These are phyloP conservation scores for Tulasnella sp. DNA, from an alignment of 768 basidiomycete species.

Conservation along the genomic window DNA sequence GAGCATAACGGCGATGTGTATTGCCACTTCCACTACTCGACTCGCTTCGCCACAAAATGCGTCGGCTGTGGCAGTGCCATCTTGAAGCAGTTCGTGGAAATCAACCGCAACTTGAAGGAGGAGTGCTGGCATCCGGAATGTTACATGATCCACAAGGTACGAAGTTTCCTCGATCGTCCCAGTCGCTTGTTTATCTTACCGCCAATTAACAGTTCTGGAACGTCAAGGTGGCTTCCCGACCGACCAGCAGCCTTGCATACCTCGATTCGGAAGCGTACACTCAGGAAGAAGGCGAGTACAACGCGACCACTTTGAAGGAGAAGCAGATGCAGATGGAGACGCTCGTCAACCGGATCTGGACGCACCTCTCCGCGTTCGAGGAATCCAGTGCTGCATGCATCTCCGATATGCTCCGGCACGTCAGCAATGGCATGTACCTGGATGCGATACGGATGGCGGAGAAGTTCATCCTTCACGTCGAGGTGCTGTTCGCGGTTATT, in stretches of 20 bases:
- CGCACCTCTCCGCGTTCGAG: conserved; percentile 95
- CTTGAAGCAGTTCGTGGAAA: conserved; percentile 98
- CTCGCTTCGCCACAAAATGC: conserved; percentile 96
- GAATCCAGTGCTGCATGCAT: conserved; percentile 99
- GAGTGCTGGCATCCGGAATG: conserved; percentile 99
- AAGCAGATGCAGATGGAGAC: conserved; percentile 94
- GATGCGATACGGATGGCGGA: conserved; percentile 98
- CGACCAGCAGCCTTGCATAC: conserved; percentile 25
- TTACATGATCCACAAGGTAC: conserved; percentile 99
- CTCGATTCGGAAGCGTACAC: conserved; percentile 46
- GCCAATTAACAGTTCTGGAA: conserved; percentile 81
- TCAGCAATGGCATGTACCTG: conserved; percentile 93
- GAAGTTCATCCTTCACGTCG: conserved; percentile 96
- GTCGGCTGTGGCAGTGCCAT: conserved; percentile 97
- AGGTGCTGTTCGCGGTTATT: conserved; percentile 93
- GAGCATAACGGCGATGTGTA: conserved; percentile 98
- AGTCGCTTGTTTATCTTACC: not conserved
- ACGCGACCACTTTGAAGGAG: conserved; percentile 72
- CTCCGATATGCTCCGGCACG: conserved; percentile 96
- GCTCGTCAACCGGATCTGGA: conserved; percentile 98
- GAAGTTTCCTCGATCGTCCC: conserved; percentile 32
- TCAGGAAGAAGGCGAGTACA: conserved; percentile 79
- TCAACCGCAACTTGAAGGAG: conserved; percentile 95
- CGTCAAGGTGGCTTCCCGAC: conserved; percentile 60
- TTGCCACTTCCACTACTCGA: conserved; percentile 99